Evolutionary conservation across 2,329 filamentous ascomycete species (phyloP).

Genomic region (Didymella pinodella): DNA sequence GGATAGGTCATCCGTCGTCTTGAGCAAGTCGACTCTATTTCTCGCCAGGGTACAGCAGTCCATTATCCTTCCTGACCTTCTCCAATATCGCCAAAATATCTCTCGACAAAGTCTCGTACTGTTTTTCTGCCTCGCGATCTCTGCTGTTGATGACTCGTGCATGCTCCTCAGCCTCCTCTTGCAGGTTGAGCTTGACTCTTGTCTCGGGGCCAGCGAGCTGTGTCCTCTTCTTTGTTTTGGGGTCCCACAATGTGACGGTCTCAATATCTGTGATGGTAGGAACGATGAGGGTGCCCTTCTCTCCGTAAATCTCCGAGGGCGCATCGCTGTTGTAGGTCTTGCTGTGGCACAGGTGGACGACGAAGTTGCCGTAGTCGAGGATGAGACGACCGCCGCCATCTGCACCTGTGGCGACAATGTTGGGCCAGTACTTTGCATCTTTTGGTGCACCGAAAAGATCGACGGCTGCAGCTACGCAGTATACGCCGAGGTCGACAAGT

Average conservation of each 20-base stretch:
- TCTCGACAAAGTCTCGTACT: slow-evolving; percentile 53
- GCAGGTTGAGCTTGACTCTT: slow-evolving; percentile 53
- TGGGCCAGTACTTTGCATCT: slow-evolving; percentile 53
- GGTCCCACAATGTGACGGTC: slow-evolving; percentile 52
- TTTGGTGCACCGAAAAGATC: slow-evolving; percentile 58
- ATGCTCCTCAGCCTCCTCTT: slow-evolving; percentile 58
- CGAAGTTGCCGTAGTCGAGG: slow-evolving; percentile 56
- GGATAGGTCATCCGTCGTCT: not conserved
- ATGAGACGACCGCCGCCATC: slow-evolving; percentile 57
- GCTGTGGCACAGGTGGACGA: slow-evolving; percentile 53
- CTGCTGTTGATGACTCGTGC: slow-evolving; percentile 53
- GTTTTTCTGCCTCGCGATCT: slow-evolving; percentile 49
- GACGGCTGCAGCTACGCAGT: slow-evolving; percentile 57
- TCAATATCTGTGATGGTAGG: slow-evolving; percentile 57
- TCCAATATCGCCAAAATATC: slow-evolving; percentile 55
- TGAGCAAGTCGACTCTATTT: slow-evolving; percentile 1
- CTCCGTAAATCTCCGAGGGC: slow-evolving; percentile 57
- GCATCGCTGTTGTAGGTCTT: slow-evolving; percentile 57
- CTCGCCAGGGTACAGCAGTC: slow-evolving; percentile 46
- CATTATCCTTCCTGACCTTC: slow-evolving; percentile 55
- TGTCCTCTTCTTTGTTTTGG: slow-evolving; percentile 54
- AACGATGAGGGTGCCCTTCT: slow-evolving; percentile 56
- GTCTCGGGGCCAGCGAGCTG: slow-evolving; percentile 52
- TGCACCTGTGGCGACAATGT: slow-evolving; percentile 55
- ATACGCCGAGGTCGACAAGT: slow-evolving; percentile 59